phyloP scores from a whole-genome alignment of 208 protist species.

The Crithidia brevicula region DNA sequence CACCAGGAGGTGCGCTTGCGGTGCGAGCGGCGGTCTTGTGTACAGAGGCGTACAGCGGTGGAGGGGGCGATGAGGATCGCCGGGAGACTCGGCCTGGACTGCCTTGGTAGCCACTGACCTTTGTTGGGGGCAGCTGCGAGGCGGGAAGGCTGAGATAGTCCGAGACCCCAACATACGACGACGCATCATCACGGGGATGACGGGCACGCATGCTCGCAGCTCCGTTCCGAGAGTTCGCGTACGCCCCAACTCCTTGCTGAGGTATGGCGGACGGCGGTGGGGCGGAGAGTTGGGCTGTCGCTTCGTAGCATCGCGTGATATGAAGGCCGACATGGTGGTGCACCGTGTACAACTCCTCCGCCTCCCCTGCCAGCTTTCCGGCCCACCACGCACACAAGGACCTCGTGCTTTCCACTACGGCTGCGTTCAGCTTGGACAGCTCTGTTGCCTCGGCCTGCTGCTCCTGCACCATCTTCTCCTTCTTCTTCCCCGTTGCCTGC shows the following conservation, averaged over 20 bases:
- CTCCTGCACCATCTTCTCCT: background rate
- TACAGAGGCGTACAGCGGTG: background rate
- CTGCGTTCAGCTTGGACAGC: background rate
- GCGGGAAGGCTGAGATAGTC: background rate
- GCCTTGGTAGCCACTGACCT: background rate
- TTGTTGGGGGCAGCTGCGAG: background rate
- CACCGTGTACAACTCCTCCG: background rate
- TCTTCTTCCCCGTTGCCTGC: background rate
- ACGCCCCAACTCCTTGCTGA: too few relatives aligned
- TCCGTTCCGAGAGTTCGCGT: too few relatives aligned
- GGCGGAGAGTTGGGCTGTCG: background rate
- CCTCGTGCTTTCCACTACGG: background rate
- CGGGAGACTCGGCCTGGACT: too few relatives aligned
- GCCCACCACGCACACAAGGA: background rate
- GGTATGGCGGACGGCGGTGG: background rate
- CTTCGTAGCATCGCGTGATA: background rate
- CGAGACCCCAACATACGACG: background rate
- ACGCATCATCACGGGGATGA: background rate
- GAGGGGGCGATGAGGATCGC: too few relatives aligned
- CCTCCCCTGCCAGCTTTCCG: background rate
- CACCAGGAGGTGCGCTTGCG: too few relatives aligned
- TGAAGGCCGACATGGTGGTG: background rate
- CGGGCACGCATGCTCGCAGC: too few relatives aligned
- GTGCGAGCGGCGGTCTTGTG: background rate
- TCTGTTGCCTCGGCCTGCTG: background rate